Conservation (phyloP, 805 yeast genomes). For the Ogataea kodamae region DNA sequence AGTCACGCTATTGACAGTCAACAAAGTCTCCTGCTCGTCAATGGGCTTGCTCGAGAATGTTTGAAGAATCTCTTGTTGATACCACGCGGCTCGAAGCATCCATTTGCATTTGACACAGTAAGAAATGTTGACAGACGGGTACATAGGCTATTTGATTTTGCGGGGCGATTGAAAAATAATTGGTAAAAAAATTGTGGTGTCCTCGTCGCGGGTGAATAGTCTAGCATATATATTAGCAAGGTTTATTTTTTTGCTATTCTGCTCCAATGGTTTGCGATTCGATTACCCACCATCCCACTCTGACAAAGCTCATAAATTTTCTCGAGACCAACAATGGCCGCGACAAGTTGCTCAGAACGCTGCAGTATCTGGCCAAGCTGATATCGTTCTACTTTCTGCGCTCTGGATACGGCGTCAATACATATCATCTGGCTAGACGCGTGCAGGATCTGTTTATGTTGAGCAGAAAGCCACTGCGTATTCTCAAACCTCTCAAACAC, state of each 20-base stretch:
- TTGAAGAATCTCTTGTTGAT: slow-evolving; percentile 76
- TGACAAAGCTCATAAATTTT: slow-evolving; percentile 57
- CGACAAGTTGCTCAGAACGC: slow-evolving; percentile 73
- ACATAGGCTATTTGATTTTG: slow-evolving; percentile 22
- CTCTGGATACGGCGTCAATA: slow-evolving; percentile 45
- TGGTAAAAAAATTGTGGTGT: slow-evolving; percentile 1
- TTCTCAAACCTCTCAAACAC: slow-evolving; percentile 76
- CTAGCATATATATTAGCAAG: slow-evolving; percentile 2
- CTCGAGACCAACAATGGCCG: slow-evolving; percentile 67
- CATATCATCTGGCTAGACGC: slow-evolving; percentile 47
- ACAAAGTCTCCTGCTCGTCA: slow-evolving; percentile 35
- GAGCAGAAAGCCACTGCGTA: slow-evolving; percentile 79
- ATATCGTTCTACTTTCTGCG: slow-evolving; percentile 58
- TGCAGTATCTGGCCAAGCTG: slow-evolving; percentile 79
- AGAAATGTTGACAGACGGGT: slow-evolving; percentile 63
- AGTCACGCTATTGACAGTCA: slow-evolving; percentile 49
- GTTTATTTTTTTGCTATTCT: background rate
- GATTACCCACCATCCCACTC: slow-evolving; percentile 69
- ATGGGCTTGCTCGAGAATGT: slow-evolving; percentile 49
- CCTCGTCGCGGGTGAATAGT: slow-evolving; percentile 10
- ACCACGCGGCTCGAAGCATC: slow-evolving; percentile 88
- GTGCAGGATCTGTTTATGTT: slow-evolving; percentile 62
- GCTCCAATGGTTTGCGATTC: slow-evolving; percentile 60
- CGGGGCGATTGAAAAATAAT: slow-evolving; percentile 7
- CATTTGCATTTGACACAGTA: slow-evolving; percentile 85